phyloP scores from a whole-genome alignment of 768 basidiomycete species.

The Termitomyces sp. region DNA sequence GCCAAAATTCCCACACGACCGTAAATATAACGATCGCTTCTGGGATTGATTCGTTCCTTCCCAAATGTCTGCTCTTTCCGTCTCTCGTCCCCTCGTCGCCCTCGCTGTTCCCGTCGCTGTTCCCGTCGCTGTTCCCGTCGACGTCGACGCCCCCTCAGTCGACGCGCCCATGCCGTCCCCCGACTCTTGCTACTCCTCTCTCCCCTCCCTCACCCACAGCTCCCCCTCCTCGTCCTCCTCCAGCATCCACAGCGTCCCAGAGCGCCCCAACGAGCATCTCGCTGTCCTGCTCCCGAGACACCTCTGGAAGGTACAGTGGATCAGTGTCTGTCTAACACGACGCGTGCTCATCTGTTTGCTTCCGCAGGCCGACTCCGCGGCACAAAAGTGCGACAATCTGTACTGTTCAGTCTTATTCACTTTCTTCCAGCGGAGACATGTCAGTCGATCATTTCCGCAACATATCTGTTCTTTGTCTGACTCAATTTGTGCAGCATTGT shows the following conservation, averaged over 20 bases:
- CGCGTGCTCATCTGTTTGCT: conserved; percentile 12
- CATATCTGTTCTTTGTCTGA: conserved; percentile 14
- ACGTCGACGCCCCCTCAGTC: background rate
- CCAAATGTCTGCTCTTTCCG: conserved; percentile 21
- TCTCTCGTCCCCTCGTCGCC: conserved; percentile 9
- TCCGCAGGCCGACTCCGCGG: conserved; percentile 53
- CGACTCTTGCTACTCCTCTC: conserved; percentile 18
- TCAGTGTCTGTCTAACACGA: background rate
- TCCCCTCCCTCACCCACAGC: conserved; percentile 23
- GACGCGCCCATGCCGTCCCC: conserved; percentile 11
- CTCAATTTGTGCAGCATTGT: conserved; percentile 56
- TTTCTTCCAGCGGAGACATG: conserved; percentile 70
- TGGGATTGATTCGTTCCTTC: background rate
- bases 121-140: background rate
- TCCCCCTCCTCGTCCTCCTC: conserved; percentile 28
- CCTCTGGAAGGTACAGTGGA: conserved; percentile 62
- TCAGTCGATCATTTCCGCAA: conserved; percentile 28
- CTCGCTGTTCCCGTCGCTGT: background rate
- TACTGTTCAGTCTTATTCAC: conserved; percentile 61
- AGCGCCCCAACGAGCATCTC: conserved; percentile 63
- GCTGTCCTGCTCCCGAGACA: conserved; percentile 65
- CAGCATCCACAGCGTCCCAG: conserved; percentile 20
- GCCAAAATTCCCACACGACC: background rate
- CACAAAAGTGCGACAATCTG: conserved; percentile 67
- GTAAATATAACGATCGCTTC: conserved; percentile 5